phyloP scores from a whole-genome alignment of 805 yeast genomes.

The Wickerhamomyces bovis region DNA sequence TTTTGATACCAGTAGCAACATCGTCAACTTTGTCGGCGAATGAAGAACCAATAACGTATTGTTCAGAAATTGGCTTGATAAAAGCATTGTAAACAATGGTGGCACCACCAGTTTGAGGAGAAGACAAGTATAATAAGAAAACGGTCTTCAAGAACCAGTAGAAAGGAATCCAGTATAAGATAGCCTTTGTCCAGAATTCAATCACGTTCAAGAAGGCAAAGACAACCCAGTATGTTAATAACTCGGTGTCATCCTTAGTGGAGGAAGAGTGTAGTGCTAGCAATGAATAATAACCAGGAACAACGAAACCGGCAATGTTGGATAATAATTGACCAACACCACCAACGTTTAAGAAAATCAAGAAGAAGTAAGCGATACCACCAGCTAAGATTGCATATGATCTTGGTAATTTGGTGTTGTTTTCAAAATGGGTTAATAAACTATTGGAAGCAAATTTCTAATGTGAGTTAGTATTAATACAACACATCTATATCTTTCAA shows the following conservation, averaged over 20 bases:
- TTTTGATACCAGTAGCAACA: slow-evolving; percentile 20
- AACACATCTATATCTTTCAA: too few relatives aligned
- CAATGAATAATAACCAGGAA: slow-evolving; percentile 88
- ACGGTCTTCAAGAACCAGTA: slow-evolving; percentile 92
- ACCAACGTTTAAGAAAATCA: slow-evolving; percentile 85
- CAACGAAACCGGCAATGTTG: slow-evolving; percentile 82
- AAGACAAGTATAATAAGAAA: slow-evolving; percentile 78
- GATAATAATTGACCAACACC: slow-evolving; percentile 93
- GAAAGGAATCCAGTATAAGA: slow-evolving; percentile 93
- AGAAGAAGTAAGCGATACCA: slow-evolving; percentile 59
- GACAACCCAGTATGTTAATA: slow-evolving; percentile 97
- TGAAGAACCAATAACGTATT: slow-evolving; percentile 25
- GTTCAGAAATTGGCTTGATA: slow-evolving; percentile 58
- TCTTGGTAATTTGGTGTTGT: slow-evolving; percentile 52
- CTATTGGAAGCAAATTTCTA: slow-evolving; percentile 18
- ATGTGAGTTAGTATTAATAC: not conserved
- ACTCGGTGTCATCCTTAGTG: slow-evolving; percentile 74
- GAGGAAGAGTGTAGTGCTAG: slow-evolving; percentile 71
- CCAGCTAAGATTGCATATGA: slow-evolving; percentile 74
- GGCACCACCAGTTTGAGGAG: slow-evolving; percentile 89
- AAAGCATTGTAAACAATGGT: slow-evolving; percentile 54
- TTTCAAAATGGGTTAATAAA: slow-evolving; percentile 22
- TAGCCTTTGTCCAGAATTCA: slow-evolving; percentile 94
- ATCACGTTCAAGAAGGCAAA: slow-evolving; percentile 84
- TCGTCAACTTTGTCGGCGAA: slow-evolving; percentile 28